Base-by-base conservation (phyloP, 2,329 filamentous ascomycete genomes). In the Chaetothyriales sp. region DNA sequence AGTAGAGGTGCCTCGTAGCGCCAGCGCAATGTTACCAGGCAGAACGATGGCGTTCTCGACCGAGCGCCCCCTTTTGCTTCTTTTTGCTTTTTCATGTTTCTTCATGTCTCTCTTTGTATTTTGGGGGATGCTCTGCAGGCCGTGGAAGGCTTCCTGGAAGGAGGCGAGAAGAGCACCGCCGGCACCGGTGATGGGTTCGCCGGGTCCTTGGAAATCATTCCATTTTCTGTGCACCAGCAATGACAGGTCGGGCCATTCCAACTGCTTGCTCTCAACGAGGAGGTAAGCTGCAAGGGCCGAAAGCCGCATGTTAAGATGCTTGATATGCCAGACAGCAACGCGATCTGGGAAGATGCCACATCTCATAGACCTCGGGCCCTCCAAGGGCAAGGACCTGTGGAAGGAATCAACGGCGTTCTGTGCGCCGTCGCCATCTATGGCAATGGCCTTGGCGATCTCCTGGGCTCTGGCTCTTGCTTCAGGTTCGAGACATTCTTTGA, bases 181-280 rank as follows among this genome's bases (percentile, higher is more conserved):
- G 10, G 65, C 67, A 37, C 72, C 77, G 8, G 70, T 75, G 28
- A 77, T 63, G 0, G 75, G 74, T 54, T 77, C 75, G 1, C 75
- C 75, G 18, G 75, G 73, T 0, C 75, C 75, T 50, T 75, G 73
- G 54, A 77, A 77, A 54, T 76, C 73, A 49, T 73, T 75, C 73
- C 74, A 77, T 48, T 74, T 71, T 46, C 68, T 70, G 51, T 72
- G 70, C 5, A 72, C 64, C 20, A 71, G 60, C 19, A 77, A 63
- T 44, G 70, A 68, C 5, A 79, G 63, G 43, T 76, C 70, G 9
- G 67, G 67, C 66, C 71, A 73, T 48, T 73, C 71, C 46, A 81
- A 64, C 60, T 74, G 75, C 54, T 72, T 72, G 58, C 74, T 69
- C 49, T 77, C 69, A 2, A 76, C 68, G 5, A 81, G 59, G 0